Percentiles rank a stretch among this genome's conserved stretches.
These are phyloP conservation scores for Sugiyamaella smithiae DNA, from an alignment of 805 yeast genomes.

Conservation along the genomic window DNA sequence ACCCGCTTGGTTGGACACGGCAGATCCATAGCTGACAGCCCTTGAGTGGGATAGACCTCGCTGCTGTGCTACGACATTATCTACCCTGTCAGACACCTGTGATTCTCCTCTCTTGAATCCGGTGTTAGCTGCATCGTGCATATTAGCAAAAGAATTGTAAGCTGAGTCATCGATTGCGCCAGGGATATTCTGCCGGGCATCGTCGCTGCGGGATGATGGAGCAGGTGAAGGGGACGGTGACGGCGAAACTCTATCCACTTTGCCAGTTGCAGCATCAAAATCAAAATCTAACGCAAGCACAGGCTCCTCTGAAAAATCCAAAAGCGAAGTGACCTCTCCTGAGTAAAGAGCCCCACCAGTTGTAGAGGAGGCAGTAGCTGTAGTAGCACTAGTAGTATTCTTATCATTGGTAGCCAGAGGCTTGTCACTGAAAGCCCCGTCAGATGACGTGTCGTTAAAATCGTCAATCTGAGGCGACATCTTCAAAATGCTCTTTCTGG, in stretches of 20 bases:
- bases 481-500: conserved; percentile 23
- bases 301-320: conserved; percentile 6
- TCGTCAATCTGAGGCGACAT: conserved; percentile 7
- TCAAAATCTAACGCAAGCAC: conserved; percentile 15
- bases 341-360: neutral
- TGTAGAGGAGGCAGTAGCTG: neutral
- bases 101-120: neutral
- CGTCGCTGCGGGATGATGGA: conserved; percentile 1
- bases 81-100: neutral
- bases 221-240: conserved; percentile 14
- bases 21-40: conserved; percentile 17
- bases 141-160: neutral
- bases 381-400: neutral
- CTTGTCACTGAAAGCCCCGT: neutral
- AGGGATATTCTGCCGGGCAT: neutral
- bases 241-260: conserved; percentile 9
- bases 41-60: conserved; percentile 11
- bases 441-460: too few species aligned
- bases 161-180: neutral
- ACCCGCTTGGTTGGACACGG: conserved; percentile 1
- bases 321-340: neutral
- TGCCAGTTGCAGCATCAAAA: conserved; percentile 10
- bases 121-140: too few species aligned
- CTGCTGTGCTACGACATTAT: neutral
- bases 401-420: neutral